These are phyloP conservation scores for Glycine tomentella DNA, from an alignment of 306 rosid genomes.

Conservation along the genomic window DNA sequence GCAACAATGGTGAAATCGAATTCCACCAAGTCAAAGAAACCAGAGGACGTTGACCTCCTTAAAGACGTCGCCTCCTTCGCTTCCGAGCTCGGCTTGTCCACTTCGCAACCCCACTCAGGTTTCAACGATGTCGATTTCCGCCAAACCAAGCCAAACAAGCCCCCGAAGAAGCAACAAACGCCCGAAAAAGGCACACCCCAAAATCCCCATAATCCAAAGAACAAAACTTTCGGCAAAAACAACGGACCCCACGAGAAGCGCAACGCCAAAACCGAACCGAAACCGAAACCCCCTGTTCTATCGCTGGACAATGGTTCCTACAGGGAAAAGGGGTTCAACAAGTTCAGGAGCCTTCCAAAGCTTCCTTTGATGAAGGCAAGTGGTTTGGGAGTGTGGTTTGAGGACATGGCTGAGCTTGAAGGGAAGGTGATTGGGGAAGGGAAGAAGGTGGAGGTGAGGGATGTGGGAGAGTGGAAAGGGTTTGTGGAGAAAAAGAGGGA, in stretches of 20 bases:
- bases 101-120: constrained; percentile 72
- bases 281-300: constrained; percentile 66
- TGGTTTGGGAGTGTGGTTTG: constrained; percentile 78
- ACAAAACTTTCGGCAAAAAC: constrained; percentile 30
- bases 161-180: constrained; percentile 45
- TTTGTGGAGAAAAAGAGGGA: constrained; percentile 75
- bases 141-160: constrained; percentile 54
- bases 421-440: constrained; percentile 67
- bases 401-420: constrained; percentile 76
- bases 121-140: constrained; percentile 95
- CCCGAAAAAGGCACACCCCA: constrained; percentile 39
- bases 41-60: constrained; percentile 61
- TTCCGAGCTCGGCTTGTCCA: constrained; percentile 76
- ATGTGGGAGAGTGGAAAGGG: constrained; percentile 72
- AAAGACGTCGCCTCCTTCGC: constrained; percentile 86
- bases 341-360: constrained; percentile 70
- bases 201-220: constrained; percentile 45
- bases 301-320: constrained; percentile 53
- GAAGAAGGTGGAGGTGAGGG: constrained; percentile 58
- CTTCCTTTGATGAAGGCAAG: constrained; percentile 76
- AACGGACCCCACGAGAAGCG: constrained; percentile 47
- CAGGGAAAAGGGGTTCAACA: constrained; percentile 57
- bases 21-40: constrained; percentile 51
- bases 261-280: constrained; percentile 61
- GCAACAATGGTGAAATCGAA: constrained; percentile 67